Conservation (phyloP, 1,284 basidiomycete genomes). For the Moesziomyces parantarcticus region DNA sequence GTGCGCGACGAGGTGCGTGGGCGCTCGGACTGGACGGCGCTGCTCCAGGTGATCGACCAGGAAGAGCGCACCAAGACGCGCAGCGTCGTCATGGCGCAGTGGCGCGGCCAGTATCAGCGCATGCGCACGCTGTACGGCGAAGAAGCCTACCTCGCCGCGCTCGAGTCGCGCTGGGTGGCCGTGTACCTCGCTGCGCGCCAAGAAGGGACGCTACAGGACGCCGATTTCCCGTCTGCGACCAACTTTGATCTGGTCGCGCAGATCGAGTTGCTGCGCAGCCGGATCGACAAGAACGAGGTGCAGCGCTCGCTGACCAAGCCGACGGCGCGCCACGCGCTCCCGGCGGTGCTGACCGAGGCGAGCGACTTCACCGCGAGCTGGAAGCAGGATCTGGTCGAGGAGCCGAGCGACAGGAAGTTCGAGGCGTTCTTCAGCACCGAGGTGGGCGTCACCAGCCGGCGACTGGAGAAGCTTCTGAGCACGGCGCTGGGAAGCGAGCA, state of each 20-base stretch:
- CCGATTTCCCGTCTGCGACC: constrained; percentile 75
- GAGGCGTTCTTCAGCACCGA: constrained; percentile 25
- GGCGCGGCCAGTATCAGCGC: constrained; percentile 71
- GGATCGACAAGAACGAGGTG: constrained; percentile 80
- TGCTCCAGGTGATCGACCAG: constrained; percentile 74
- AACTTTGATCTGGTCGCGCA: constrained; percentile 82
- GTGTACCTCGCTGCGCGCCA: constrained; percentile 80
- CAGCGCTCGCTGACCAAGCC: constrained; percentile 38
- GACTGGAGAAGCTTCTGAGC: constrained; percentile 29
- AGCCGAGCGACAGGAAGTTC: constrained; percentile 18
- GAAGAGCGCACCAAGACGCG: constrained; percentile 73
- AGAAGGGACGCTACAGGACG: constrained; percentile 77
- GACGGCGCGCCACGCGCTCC: constrained; percentile 33
- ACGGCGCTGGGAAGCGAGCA: constrained; percentile 15
- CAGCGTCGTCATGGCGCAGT: constrained; percentile 72
- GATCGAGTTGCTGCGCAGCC: constrained; percentile 77
- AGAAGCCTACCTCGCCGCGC: constrained; percentile 78
- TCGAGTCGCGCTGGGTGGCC: constrained; percentile 83
- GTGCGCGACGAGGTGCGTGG: constrained; percentile 76
- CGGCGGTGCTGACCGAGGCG: constrained; percentile 11
- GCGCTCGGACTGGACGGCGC: constrained; percentile 77
- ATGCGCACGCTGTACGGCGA: constrained; percentile 76
- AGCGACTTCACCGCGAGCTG: constrained; percentile 40
- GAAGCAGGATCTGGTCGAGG: constrained; percentile 31
- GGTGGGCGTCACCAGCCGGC: constrained; percentile 23